Evolutionary conservation across 768 basidiomycete species (phyloP).

Genomic region (Boletus reticulatus): DNA sequence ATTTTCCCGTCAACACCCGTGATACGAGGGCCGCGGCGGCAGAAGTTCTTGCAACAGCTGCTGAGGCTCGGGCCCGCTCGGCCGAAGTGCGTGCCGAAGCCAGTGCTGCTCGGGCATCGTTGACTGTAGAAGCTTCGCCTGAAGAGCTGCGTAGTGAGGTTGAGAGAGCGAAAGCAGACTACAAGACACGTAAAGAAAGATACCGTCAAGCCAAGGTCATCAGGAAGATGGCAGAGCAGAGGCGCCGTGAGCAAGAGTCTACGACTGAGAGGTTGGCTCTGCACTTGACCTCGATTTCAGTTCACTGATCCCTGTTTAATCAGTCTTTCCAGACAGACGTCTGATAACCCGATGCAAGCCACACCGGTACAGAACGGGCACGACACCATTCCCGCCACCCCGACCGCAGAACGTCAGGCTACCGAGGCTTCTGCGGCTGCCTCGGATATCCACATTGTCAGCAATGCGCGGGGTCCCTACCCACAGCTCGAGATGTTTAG

Average conservation of each 20-base stretch:
- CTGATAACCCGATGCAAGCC: slow-evolving; percentile 16
- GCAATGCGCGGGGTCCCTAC: slow-evolving; percentile 57
- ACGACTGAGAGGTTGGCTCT: slow-evolving; percentile 27
- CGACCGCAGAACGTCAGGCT: slow-evolving; percentile 13
- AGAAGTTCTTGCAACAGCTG: slow-evolving; percentile 17
- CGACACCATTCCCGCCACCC: neutral
- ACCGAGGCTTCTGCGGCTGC: slow-evolving; percentile 13
- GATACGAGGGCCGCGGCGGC: slow-evolving; percentile 10
- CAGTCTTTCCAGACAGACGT: slow-evolving; percentile 27
- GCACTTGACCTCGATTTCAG: neutral
- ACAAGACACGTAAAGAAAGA: slow-evolving; percentile 68
- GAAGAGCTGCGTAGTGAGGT: slow-evolving; percentile 40
- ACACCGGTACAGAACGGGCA: neutral
- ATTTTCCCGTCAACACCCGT: neutral
- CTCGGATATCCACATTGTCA: slow-evolving; percentile 48
- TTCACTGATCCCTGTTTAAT: slow-evolving; percentile 3
- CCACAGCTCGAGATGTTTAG: slow-evolving; percentile 64
- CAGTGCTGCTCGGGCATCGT: neutral
- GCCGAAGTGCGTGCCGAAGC: neutral
- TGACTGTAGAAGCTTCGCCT: slow-evolving; percentile 5
- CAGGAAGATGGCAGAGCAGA: slow-evolving; percentile 40
- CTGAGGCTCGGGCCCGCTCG: slow-evolving; percentile 13
- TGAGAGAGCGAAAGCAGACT: slow-evolving; percentile 63
- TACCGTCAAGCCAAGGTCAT: slow-evolving; percentile 60
- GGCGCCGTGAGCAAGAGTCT: slow-evolving; percentile 16